phyloP scores from a whole-genome alignment of 306 rosid species.

The Cicer bijugum region DNA sequence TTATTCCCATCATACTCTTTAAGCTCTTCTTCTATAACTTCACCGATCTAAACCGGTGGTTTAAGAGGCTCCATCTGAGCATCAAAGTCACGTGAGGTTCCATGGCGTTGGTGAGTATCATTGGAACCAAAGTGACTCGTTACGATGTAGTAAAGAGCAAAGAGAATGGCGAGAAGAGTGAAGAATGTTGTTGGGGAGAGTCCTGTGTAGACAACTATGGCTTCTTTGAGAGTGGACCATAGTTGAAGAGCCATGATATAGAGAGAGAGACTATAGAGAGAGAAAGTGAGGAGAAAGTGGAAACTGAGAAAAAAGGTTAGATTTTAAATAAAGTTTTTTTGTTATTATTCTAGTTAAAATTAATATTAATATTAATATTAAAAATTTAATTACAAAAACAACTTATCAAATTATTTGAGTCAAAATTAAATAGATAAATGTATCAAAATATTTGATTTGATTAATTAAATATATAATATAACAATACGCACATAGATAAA shows the following conservation, averaged over 20 bases:
- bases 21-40: constrained; percentile 74
- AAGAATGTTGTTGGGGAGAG: constrained; percentile 86
- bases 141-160: constrained; percentile 65
- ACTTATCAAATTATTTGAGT: too few species aligned
- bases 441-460: too few species aligned
- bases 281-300: neutral
- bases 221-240: constrained; percentile 86
- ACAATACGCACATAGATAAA: too few species aligned
- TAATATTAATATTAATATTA: too few species aligned
- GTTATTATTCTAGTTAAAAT: too few species aligned
- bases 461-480: too few species aligned
- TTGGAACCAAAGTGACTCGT: constrained; percentile 69
- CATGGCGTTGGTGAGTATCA: constrained; percentile 30
- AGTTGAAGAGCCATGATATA: constrained; percentile 70
- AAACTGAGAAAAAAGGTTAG: neutral
- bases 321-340: too few species aligned
- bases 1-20: constrained; percentile 78
- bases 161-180: constrained; percentile 62
- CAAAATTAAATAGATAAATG: too few species aligned
- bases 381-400: too few species aligned
- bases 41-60: constrained; percentile 94
- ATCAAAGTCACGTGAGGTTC: constrained; percentile 37
- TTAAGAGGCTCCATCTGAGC: constrained; percentile 66
- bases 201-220: constrained; percentile 79
- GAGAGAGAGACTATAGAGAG: neutral